Base-by-base conservation (phyloP, 73 alveolate genomes). In the Paramecium sonneborni region DNA sequence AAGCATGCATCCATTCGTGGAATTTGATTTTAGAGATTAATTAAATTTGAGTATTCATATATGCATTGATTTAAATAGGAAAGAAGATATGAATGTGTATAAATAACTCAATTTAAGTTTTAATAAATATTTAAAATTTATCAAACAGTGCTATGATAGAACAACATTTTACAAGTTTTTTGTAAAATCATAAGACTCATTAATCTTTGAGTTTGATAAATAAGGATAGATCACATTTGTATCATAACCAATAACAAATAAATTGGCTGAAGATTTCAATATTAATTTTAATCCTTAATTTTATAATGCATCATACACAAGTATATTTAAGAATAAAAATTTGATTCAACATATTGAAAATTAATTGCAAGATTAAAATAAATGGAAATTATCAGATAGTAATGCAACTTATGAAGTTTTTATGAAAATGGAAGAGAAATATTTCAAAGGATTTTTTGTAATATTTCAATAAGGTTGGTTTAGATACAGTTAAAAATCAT, bases 381-480 rank as follows among this genome's bases (percentile, higher is more conserved):
- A 79, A 46, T 79, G 90, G 90, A 39, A 79, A 43, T 43, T 79
- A 46, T 18, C 69, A 21, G 90, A 79, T 10, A 43, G 76, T 43
- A 79, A 79, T 39, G 32, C 90, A 20, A 37, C 69, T 3, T 79
- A 79, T 79, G 90, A 79, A 21, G 90, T 79, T 9, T 79, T 79
- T 34, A 44, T 79, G 76, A 79, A 79, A 79, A 79, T 79, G 90
- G 90, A 79, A 41, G 90, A 79, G 15, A 79, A 79, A 21, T 41
- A 39, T 12, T 79, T 79, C n/a, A 39, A 79, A 79, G 90, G 90
- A 5, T 79, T 79, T 79, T 39, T 79, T 79, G 90, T 79, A 1
- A 79, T 79, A 20, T 79, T 79, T 34, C 32, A 79, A 46, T 38
- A 38, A 23, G 90, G 90, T 4, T 79, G 90, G 90, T 79, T 79